A percentile compares a stretch with the other conserved stretches of the same genome.
phyloP scores from a whole-genome alignment of 139 green algal species.

The Ettlia oleoabundans region DNA sequence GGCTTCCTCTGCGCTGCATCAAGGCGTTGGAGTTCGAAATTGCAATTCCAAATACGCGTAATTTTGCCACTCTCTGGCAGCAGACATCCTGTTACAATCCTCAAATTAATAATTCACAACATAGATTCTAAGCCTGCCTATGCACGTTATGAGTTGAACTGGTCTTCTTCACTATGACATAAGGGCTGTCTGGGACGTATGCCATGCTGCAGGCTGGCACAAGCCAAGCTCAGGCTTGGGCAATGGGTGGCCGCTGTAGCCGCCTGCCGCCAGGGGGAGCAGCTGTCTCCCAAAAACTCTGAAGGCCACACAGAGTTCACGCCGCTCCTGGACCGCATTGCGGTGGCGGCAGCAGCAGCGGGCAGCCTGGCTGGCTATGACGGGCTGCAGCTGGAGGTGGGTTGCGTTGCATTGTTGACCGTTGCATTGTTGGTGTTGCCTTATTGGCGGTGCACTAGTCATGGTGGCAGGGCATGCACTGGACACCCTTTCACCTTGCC shows the following conservation, averaged over 20 bases:
- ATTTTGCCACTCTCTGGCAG: no score
- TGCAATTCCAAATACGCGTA: no score
- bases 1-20: no score
- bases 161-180: no score
- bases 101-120: no score
- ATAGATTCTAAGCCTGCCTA: no score
- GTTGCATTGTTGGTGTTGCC: no score
- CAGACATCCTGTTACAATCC: no score
- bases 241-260: conserved; percentile 32
- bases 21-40: no score
- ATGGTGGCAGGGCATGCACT: neutral
- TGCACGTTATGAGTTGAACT: neutral
- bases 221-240: conserved; percentile 43
- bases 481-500: neutral
- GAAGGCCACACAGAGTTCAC: conserved; percentile 51
- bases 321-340: conserved; percentile 59
- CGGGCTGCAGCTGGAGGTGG: conserved; percentile 59
- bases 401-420: no score
- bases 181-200: no score
- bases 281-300: conserved; percentile 16
- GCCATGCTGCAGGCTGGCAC: conserved; percentile 46
- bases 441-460: no score
- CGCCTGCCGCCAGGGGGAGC: conserved; percentile 38
- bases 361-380: conserved; percentile 60
- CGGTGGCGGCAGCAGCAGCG: conserved; percentile 40